phyloP scores from a whole-genome alignment of 768 basidiomycete species.

The Phaeotremella fagi region DNA sequence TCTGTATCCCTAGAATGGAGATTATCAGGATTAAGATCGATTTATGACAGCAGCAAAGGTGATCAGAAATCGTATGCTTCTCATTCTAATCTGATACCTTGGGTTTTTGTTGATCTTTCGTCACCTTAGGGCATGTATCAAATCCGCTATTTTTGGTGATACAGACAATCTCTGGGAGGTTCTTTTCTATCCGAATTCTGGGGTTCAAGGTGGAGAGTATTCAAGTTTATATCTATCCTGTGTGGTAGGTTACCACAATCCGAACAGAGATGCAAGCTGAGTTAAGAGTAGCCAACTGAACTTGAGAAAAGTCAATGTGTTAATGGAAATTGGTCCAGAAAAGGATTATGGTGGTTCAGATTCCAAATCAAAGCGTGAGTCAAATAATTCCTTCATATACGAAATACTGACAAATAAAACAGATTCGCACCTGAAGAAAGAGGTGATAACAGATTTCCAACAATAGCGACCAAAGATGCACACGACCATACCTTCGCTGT shows the following conservation, averaged over 20 bases:
- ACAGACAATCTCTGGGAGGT: slow-evolving; percentile 54
- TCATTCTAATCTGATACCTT: neutral
- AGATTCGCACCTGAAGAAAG: no score
- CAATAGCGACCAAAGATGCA: slow-evolving; percentile 61
- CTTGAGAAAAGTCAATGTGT: slow-evolving; percentile 68
- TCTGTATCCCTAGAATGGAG: slow-evolving; percentile 63
- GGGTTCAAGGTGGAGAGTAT: slow-evolving; percentile 57
- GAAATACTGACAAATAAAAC: no score
- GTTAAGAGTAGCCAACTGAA: slow-evolving; percentile 59
- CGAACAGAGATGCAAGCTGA: neutral
- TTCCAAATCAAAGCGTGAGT: slow-evolving; percentile 71
- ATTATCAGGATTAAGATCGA: slow-evolving; percentile 60
- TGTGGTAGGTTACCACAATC: slow-evolving; percentile 55
- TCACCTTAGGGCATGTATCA: slow-evolving; percentile 68
- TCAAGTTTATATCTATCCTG: slow-evolving; percentile 76
- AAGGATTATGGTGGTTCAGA: slow-evolving; percentile 77
- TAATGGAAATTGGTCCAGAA: slow-evolving; percentile 73
- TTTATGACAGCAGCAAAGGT: slow-evolving; percentile 67
- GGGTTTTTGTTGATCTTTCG: slow-evolving; percentile 47
- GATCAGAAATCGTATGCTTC: slow-evolving; percentile 49
- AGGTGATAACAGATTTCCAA: slow-evolving; percentile 14
- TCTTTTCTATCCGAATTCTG: slow-evolving; percentile 78
- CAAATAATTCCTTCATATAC: no score
- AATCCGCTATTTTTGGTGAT: slow-evolving; percentile 58
- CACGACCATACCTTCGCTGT: slow-evolving; percentile 75